phyloP scores from a whole-genome alignment of 805 yeast genomes.

The Ogataea parapolymorpha region DNA sequence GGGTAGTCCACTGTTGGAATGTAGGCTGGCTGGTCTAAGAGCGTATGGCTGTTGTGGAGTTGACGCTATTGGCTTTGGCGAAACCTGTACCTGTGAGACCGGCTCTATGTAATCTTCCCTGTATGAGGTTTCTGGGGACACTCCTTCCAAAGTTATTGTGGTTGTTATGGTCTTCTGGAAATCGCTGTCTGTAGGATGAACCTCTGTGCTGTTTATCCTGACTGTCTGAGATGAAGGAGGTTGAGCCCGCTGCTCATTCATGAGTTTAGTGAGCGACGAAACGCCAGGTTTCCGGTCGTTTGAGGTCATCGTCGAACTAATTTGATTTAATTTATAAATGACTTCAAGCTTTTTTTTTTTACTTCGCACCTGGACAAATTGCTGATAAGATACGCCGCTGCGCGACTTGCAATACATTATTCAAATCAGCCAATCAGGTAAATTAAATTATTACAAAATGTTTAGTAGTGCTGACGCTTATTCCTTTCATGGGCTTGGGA shows the following conservation, averaged over 20 bases:
- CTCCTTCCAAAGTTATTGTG: constrained; percentile 34
- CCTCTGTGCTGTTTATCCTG: constrained; percentile 16
- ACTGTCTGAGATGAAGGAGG: constrained; percentile 19
- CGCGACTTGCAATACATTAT: constrained; percentile 1
- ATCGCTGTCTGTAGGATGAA: constrained; percentile 16
- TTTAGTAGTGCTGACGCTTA: constrained; percentile 17
- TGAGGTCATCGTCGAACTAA: constrained; percentile 7
- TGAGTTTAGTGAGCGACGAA: constrained; percentile 34
- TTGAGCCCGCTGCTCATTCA: constrained; percentile 27
- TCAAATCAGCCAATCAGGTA: constrained; percentile 8
- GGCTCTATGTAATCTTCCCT: constrained; percentile 5
- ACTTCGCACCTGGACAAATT: constrained; percentile 7
- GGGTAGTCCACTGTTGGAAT: constrained; percentile 23
- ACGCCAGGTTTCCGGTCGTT: constrained; percentile 23
- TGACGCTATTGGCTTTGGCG: constrained; percentile 11
- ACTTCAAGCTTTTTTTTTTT: constrained; percentile 2
- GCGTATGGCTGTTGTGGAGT: constrained; percentile 13
- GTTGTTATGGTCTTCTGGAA: constrained; percentile 32
- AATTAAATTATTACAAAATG: background rate
- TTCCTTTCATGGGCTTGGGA: constrained; percentile 10
- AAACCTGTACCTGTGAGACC: constrained; percentile 3
- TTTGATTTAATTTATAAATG: background rate
- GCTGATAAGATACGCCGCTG: constrained; percentile 16
- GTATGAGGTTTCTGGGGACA: constrained; percentile 29
- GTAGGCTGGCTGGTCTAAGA: constrained; percentile 14